A percentile compares a stretch with the other conserved stretches of the same genome.
Conservation (phyloP, 2,329 filamentous ascomycete genomes). For the Periconia sp. region DNA sequence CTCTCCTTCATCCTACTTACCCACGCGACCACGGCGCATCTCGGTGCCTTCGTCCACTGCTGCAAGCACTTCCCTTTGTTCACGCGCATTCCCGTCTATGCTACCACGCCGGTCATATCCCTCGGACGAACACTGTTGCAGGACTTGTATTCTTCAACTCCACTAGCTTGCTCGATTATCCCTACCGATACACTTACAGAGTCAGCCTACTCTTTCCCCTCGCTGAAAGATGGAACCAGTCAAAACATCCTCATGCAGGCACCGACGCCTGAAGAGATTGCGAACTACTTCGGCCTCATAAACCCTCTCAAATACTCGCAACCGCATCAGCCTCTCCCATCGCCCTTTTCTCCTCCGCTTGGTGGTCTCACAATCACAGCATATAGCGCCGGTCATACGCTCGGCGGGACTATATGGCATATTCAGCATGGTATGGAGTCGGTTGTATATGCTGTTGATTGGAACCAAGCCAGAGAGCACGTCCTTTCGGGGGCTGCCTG, state of each 20-base stretch:
- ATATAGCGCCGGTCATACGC: constrained; percentile 93
- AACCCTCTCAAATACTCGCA: constrained; percentile 96
- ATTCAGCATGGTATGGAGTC: constrained; percentile 96
- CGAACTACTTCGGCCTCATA: constrained; percentile 87
- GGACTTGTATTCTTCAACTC: constrained; percentile 89
- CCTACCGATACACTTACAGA: constrained; percentile 75
- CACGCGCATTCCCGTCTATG: constrained; percentile 90
- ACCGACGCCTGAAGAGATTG: constrained; percentile 87
- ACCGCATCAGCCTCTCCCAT: constrained; percentile 86
- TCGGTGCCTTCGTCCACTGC: constrained; percentile 93
- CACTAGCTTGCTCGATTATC: constrained; percentile 84
- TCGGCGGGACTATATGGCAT: constrained; percentile 98
- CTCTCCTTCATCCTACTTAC: constrained; percentile 93
- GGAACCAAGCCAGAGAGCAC: constrained; percentile 97
- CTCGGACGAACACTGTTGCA: constrained; percentile 89
- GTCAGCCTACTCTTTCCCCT: constrained; percentile 61
- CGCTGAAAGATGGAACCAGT: constrained; percentile 53
- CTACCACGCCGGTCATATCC: constrained; percentile 90
- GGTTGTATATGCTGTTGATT: constrained; percentile 96
- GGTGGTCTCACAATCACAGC: constrained; percentile 94
- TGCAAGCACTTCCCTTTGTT: constrained; percentile 96
- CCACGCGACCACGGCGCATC: constrained; percentile 87
- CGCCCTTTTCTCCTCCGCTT: constrained; percentile 85
- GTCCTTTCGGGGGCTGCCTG: constrained; percentile 92
- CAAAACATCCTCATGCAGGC: constrained; percentile 66